Evolutionary conservation across 2,329 filamentous ascomycete species (phyloP), one percentile per base, ranked within the genome.

Genomic region (Trichoderma hamatum): DNA sequence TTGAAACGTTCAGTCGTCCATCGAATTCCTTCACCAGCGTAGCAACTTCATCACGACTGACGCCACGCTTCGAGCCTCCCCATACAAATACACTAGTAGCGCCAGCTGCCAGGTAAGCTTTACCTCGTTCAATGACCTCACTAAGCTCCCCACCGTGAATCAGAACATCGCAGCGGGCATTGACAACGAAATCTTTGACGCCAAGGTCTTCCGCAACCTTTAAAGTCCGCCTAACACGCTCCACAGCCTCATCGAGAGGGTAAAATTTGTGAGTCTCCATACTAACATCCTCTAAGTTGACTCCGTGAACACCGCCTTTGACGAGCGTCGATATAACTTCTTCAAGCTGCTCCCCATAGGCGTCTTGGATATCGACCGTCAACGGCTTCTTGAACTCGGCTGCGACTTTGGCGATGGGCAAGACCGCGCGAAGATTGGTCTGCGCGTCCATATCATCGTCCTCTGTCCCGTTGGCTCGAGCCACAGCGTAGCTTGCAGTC

Each of bases 221-320:
- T 14, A 54, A 54, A 28, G 51, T 54, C 28, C 51, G 21, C 51
- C 21, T 54, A 24, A 54, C 10, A 19, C 51, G 51, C 51, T 54
- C 51, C 26, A 54, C 51, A 13, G 24, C 51, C 2, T 54, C 24
- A 28, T 54, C 24, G 10, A 54, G 21, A 19, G 51, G 51, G n/a
- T 60, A 60, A 46, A 60, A 21, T 24, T 60, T 46, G 19, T 60
- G 58, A n/a, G 58, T 60, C 9, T 60, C 58, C 26, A 30, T 43
- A n/a, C 28, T 60, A 24, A 46, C 58, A 30, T 60, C 58, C 34
- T 60, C 58, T 16, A 60, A 26, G 26, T 60, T 60, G 4, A 60
- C 58, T 21, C 58, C 58, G 19, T 60, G 58, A 11, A 60, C 24
- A 19, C 58, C 58, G 16, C 58, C 58, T 13, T 30, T 24, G 36